Conservation (phyloP, 371 early-diverging fungal species). For the Mucor indicus region DNA sequence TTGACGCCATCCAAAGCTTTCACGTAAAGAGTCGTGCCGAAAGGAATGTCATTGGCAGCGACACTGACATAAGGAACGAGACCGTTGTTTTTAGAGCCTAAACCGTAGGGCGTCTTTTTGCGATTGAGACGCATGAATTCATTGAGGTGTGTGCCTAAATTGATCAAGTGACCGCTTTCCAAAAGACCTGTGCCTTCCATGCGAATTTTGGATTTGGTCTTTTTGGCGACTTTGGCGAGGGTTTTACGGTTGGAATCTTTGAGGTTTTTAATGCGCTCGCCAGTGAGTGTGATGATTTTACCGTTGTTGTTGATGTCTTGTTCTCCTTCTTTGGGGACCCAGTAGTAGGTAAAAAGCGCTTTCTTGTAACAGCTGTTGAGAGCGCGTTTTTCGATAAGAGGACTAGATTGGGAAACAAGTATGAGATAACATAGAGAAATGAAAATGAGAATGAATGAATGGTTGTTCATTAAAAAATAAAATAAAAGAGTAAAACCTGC, state of each 20-base stretch:
- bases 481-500: too few relatives aligned
- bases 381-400: too few relatives aligned
- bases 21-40: constrained; percentile 44
- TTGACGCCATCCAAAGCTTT: constrained; percentile 34
- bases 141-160: constrained; percentile 4
- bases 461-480: too few relatives aligned
- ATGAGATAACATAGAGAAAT: too few relatives aligned
- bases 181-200: constrained; percentile 28
- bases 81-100: constrained; percentile 10
- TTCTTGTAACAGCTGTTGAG: too few relatives aligned
- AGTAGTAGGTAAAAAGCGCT: constrained; percentile 22
- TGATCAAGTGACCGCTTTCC: constrained; percentile 15
- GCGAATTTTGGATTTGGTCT: constrained; percentile 16
- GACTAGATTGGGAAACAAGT: too few relatives aligned
- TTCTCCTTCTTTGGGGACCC: constrained; percentile 24
- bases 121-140: constrained; percentile 5
- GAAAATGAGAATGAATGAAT: too few relatives aligned
- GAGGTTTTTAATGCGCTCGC: not conserved
- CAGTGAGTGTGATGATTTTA: constrained; percentile 5
- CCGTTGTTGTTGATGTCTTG: constrained; percentile 21
- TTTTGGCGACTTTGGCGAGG: not conserved
- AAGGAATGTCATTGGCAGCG: constrained; percentile 35
- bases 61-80: constrained; percentile 39
- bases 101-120: constrained; percentile 3
- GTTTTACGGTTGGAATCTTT: not conserved